phyloP scores from a whole-genome alignment of 1,284 basidiomycete species.

The Coniferiporia weirii region DNA sequence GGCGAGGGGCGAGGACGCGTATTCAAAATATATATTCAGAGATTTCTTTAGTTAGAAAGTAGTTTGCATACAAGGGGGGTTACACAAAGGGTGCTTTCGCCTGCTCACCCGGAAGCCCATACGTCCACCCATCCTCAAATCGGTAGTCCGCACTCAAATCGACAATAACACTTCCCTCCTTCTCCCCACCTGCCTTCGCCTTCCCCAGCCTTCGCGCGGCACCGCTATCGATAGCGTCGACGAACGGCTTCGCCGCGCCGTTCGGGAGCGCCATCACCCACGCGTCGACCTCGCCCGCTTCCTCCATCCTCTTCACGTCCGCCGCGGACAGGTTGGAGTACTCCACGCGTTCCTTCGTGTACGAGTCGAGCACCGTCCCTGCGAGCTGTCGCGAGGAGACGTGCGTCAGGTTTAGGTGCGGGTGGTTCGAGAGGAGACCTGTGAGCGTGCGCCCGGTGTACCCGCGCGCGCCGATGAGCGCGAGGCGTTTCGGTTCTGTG shows the following conservation, averaged over 20 bases:
- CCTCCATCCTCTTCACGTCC: conserved; percentile 85
- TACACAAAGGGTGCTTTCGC: conserved; percentile 17
- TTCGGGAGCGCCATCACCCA: conserved; percentile 99
- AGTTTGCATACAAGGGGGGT: conserved; percentile 1
- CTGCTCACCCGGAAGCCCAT: conserved; percentile 95
- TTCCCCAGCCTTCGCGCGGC: conserved; percentile 40
- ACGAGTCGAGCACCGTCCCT: conserved; percentile 76
- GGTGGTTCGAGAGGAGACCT: conserved; percentile 79
- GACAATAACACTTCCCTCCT: conserved; percentile 71
- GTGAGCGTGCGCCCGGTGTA: conserved; percentile 95
- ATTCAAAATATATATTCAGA: conserved; percentile 20
- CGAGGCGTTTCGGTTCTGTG: conserved; percentile 81
- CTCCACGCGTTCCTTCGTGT: conserved; percentile 72
- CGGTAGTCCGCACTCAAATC: conserved; percentile 95
- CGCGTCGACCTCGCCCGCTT: conserved; percentile 84
- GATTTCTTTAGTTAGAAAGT: conserved; percentile 14
- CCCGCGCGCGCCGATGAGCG: conserved; percentile 91
- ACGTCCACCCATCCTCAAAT: conserved; percentile 94
- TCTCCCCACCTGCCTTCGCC: conserved; percentile 27
- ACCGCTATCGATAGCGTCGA: conserved; percentile 86
- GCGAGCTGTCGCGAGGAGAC: conserved; percentile 96
- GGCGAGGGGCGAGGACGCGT: no score
- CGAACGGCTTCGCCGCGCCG: conserved; percentile 95
- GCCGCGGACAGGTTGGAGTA: conserved; percentile 77
- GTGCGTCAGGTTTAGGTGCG: conserved; percentile 84